These are phyloP conservation scores for Thermochaetoides thermophila DNA, from an alignment of 495 filamentous ascomycete species.

Conservation along the genomic window DNA sequence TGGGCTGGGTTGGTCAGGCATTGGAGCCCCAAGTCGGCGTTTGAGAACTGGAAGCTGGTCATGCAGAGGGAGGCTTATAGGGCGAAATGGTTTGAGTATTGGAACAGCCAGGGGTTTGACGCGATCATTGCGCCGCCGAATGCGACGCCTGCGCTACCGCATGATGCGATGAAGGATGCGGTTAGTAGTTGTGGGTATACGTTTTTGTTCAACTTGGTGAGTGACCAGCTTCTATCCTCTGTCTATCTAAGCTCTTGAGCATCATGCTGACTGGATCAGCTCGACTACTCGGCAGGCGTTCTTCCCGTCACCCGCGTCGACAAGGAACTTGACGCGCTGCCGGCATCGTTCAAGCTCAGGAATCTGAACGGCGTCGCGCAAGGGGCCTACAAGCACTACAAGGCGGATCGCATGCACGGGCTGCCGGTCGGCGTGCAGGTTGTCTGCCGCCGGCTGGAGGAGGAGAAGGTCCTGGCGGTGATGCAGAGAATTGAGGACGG, in stretches of 20 bases:
- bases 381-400: constrained; percentile 80
- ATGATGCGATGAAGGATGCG: constrained; percentile 72
- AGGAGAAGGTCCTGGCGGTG: constrained; percentile 79
- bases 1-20: constrained; percentile 64
- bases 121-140: constrained; percentile 76
- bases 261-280: constrained; percentile 22
- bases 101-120: constrained; percentile 56
- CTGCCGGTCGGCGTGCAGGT: constrained; percentile 80
- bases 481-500: constrained; percentile 70
- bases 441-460: constrained; percentile 68
- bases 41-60: constrained; percentile 71
- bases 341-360: constrained; percentile 39
- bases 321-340: constrained; percentile 47
- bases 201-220: constrained; percentile 80
- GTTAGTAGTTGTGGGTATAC: constrained; percentile 89
- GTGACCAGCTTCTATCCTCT: constrained; percentile 12
- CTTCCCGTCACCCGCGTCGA: constrained; percentile 81
- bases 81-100: constrained; percentile 68
- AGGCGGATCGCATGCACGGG: constrained; percentile 70
- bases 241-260: constrained; percentile 1
- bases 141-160: constrained; percentile 79
- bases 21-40: constrained; percentile 55
- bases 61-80: constrained; percentile 63
- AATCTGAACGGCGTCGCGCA: constrained; percentile 62
- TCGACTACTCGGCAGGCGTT: constrained; percentile 80